Conservation (phyloP, 164 flowering plant species). For the Platanus orientalis region DNA sequence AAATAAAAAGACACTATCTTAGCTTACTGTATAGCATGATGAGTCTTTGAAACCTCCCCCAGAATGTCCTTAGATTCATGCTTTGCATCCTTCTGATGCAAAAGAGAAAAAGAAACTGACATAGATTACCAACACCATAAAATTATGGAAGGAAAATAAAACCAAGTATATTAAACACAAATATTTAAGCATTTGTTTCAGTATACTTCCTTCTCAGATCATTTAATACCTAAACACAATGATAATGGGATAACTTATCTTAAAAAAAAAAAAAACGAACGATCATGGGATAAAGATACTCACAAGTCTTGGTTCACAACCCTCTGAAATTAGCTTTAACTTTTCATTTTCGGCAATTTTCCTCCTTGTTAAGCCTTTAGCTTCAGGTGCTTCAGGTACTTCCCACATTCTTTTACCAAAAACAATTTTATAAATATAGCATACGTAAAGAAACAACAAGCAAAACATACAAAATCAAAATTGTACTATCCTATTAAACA, state of each 20-base stretch:
- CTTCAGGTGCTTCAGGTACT: constrained; percentile 83
- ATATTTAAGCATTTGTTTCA: background rate
- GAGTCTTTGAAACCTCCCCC: constrained; percentile 74
- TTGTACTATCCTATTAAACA: no score
- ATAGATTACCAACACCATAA: background rate
- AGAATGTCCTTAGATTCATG: constrained; percentile 45
- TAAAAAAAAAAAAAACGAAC: no score
- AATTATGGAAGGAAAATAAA: background rate
- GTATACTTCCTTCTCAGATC: background rate
- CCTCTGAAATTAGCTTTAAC: constrained; percentile 61
- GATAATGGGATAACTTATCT: background rate
- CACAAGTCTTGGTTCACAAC: constrained; percentile 55
- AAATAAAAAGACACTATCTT: background rate
- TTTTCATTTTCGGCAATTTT: constrained; percentile 41
- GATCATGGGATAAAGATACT: constrained; percentile 35
- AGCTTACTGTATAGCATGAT: constrained; percentile 77
- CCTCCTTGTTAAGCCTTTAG: constrained; percentile 42
- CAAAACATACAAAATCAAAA: no score
- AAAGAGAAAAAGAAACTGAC: background rate
- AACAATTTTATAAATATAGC: background rate
- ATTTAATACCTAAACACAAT: background rate
- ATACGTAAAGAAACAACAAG: background rate
- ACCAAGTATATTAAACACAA: background rate
- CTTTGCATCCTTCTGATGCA: constrained; percentile 35
- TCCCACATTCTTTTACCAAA: constrained; percentile 64